These are phyloP conservation scores for Malania oleifera DNA, from an alignment of 164 flowering plant genomes.

Conservation along the genomic window DNA sequence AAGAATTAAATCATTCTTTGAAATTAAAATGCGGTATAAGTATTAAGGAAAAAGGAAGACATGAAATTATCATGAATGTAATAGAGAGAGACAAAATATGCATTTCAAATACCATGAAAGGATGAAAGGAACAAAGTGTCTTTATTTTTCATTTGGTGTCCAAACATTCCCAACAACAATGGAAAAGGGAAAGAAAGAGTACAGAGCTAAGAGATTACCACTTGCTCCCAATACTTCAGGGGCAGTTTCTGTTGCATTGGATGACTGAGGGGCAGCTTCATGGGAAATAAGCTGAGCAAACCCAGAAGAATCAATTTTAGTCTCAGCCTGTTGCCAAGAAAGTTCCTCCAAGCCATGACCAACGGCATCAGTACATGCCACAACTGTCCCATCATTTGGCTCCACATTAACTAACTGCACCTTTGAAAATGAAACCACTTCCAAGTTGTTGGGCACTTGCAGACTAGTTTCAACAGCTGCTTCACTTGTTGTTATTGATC, in stretches of 20 bases:
- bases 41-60: too few species aligned
- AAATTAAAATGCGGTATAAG: too few species aligned
- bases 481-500: slow-evolving; percentile 11
- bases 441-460: slow-evolving; percentile 24
- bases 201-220: slow-evolving; percentile 25
- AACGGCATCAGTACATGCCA: slow-evolving; percentile 9
- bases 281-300: slow-evolving; percentile 17
- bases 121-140: neutral
- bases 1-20: too few species aligned
- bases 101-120: neutral
- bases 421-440: slow-evolving; percentile 13
- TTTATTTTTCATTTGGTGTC: neutral
- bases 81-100: too few species aligned
- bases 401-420: slow-evolving; percentile 2
- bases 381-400: neutral
- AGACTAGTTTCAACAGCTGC: slow-evolving; percentile 20
- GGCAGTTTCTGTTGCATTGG: slow-evolving; percentile 9
- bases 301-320: slow-evolving; percentile 7
- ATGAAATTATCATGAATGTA: too few species aligned
- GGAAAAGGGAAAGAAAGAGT: neutral
- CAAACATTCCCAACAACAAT: neutral
- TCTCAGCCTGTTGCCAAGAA: slow-evolving; percentile 23
- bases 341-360: slow-evolving; percentile 33
- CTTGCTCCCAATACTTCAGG: slow-evolving; percentile 10
- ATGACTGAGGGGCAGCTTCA: slow-evolving; percentile 17